Evolutionary conservation across 2,329 filamentous ascomycete genomes (phyloP), one percentile per base, ranked within the genome.

Genomic region (Sporothrix luriei): DNA sequence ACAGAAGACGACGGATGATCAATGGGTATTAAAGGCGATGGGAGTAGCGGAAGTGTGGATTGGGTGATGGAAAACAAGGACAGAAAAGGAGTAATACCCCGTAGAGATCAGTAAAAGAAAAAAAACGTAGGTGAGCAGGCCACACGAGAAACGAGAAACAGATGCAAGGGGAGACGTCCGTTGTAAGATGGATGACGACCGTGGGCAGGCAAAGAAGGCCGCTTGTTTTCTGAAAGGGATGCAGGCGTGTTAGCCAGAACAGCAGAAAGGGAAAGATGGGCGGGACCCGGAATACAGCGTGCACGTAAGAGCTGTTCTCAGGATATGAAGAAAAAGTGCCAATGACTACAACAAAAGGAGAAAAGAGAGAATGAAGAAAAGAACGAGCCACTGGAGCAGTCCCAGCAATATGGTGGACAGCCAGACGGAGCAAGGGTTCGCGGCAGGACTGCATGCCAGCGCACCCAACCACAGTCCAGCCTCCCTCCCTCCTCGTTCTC

Each of bases 1-100:
- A 48, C 33, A 59, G 46, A 66, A 7, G 16, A 66, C 13, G 49
- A 19, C 49, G 68, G 68, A 69, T 59, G 49, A 69, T 69, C 68
- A 65, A 38, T 65, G 29, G 19, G 24, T 69, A 54, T 64, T 65
- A 64, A 69, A 64, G 26, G 57, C 16, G 57, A 29, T 24, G 21
- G 40, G n/a, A 26, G 29, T 24, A 49, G n/a, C 3, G 48, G 26
- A 38, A 21, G 16, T 29, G n/a, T 57, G 57, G 29, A n/a, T 7
- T 38, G 48, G 19, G 54, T 24, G 43, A 33, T 48, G 21, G 43
- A 19, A 13, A n/a, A 26, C 33, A 29, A 38, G 40, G 19, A 43
- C n/a, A 26, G 19, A 40, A n/a, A 43, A 29, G 46, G 33, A 33
- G 33, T 33, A 33, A 6, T 33, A 33, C 33, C 9, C 33, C 33